Evolutionary conservation across 306 rosid genomes (phyloP).

Genomic region (Vachellia pachyceras): DNA sequence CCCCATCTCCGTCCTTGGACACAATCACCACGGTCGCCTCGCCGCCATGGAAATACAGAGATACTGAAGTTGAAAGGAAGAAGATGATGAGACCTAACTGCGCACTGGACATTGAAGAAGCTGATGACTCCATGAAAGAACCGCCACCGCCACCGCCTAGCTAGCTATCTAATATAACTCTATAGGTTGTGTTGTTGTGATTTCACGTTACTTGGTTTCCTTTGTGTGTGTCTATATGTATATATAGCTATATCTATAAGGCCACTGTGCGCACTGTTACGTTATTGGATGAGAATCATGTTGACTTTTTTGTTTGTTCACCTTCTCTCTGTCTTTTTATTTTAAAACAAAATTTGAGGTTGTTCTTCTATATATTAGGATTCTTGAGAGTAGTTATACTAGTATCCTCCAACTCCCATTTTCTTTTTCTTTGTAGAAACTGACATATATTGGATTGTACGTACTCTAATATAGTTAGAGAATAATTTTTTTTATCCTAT

Average conservation of each 20-base stretch:
- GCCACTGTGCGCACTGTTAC: not conserved
- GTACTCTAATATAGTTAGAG: too few relatives aligned
- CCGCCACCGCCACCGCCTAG: not conserved
- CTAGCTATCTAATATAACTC: not conserved
- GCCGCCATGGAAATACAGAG: not conserved
- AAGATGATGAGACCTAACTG: not conserved
- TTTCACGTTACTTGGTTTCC: not conserved
- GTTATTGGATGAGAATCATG: not conserved
- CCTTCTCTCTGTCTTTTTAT: not conserved
- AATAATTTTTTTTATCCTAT: too few relatives aligned
- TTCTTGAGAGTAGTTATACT: constrained; percentile 2
- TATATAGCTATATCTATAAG: not conserved
- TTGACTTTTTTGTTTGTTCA: constrained; percentile 1
- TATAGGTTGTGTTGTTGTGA: not conserved
- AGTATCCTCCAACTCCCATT: not conserved
- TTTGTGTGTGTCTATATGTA: not conserved
- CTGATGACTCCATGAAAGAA: constrained; percentile 4
- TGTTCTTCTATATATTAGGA: not conserved
- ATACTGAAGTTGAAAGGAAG: constrained; percentile 7
- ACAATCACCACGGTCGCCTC: constrained; percentile 9
- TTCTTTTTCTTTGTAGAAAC: not conserved
- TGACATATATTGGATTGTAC: not conserved
- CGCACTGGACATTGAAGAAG: not conserved
- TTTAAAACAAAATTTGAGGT: not conserved
- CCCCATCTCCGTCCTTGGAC: constrained; percentile 44